Evolutionary conservation across 306 rosid genomes (phyloP).

Genomic region (Cyclanthera cordifolia): DNA sequence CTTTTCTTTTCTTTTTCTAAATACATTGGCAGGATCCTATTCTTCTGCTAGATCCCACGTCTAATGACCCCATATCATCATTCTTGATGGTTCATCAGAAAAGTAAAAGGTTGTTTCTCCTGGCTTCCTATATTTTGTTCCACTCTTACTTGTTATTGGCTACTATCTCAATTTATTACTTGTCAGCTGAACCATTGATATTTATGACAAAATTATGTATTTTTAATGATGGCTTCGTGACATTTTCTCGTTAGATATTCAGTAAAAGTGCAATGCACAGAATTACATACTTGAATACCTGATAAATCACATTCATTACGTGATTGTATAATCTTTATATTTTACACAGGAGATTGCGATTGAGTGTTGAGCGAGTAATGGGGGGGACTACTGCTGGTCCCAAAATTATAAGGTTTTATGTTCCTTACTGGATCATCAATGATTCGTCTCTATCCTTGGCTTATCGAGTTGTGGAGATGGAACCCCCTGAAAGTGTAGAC

Average conservation of each 20-base stretch:
- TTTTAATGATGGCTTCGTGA: neutral
- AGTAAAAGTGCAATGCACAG: neutral
- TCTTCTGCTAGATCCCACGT: conserved; percentile 64
- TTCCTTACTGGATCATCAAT: conserved; percentile 89
- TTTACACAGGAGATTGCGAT: conserved; percentile 67
- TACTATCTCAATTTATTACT: neutral
- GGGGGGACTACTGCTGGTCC: conserved; percentile 89
- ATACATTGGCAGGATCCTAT: conserved; percentile 50
- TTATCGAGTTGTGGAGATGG: conserved; percentile 87
- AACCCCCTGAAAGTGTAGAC: conserved; percentile 58
- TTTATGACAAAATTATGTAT: neutral
- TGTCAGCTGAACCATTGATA: neutral
- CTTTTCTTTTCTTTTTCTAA: conserved; percentile 8
- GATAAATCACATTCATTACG: neutral
- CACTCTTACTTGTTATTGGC: neutral
- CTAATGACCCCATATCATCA: conserved; percentile 53
- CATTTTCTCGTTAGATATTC: neutral
- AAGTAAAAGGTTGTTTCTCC: conserved; percentile 51
- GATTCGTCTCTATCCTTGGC: conserved; percentile 66
- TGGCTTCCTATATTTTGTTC: neutral
- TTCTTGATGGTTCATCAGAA: conserved; percentile 84
- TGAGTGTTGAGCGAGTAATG: conserved; percentile 84
- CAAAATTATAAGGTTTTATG: conserved; percentile 71
- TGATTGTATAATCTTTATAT: conserved; percentile 10
- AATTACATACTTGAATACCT: neutral